phyloP scores from a whole-genome alignment of 2,329 filamentous ascomycete genomes.

The Metarhizium sp. region DNA sequence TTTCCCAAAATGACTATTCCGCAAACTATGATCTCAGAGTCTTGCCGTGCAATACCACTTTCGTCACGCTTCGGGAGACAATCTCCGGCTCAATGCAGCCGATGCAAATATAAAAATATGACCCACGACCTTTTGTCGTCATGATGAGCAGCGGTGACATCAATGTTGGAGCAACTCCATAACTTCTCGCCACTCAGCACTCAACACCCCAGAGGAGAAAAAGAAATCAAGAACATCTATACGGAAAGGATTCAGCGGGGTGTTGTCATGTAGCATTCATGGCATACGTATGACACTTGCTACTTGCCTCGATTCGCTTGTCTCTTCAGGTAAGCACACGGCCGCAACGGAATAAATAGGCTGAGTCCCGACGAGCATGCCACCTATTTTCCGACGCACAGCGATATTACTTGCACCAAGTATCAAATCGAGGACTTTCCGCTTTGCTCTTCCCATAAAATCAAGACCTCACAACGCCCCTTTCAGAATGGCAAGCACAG shows the following conservation, averaged over 20 bases:
- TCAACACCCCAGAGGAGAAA: not conserved
- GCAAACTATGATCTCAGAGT: not conserved
- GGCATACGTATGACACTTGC: not conserved
- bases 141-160: not conserved
- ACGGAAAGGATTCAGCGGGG: not conserved
- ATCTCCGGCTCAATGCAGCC: not conserved
- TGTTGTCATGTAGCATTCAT: not conserved
- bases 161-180: not conserved
- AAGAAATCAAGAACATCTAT: not conserved
- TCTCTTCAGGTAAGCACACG: not conserved
- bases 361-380: not conserved
- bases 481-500: slow-evolving; percentile 6
- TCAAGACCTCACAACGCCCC: not conserved
- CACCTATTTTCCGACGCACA: not conserved
- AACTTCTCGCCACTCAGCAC: not conserved
- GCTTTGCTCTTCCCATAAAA: not conserved
- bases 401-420: not conserved
- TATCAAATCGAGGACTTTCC: not conserved
- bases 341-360: not conserved
- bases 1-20: not conserved
- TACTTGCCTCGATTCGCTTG: not conserved
- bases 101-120: too few relatives aligned
- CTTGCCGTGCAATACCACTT: not conserved
- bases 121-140: not conserved
- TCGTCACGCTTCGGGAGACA: not conserved